Evolutionary conservation across 129 eudicot species (phyloP).

Genomic region (Tagetes erecta): DNA sequence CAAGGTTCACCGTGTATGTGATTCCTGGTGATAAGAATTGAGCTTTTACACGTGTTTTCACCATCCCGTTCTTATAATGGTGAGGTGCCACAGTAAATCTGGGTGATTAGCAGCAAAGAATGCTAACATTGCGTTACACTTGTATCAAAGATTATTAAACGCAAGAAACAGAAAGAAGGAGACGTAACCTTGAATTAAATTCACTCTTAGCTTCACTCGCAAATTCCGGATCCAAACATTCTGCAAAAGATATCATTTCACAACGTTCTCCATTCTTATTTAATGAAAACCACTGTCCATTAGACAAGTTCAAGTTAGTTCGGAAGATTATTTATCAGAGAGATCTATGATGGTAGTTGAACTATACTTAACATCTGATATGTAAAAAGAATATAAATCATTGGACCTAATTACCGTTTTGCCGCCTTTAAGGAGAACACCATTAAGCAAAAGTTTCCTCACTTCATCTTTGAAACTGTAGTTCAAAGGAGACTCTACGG

Average conservation of each 20-base stretch:
- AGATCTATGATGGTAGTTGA: background rate
- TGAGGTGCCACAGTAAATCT: background rate
- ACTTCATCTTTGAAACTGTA: background rate
- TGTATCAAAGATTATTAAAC: background rate
- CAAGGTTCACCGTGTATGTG: slow-evolving; percentile 20
- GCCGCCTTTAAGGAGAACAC: background rate
- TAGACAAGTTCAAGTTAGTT: background rate
- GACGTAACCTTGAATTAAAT: slow-evolving; percentile 11
- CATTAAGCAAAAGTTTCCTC: slow-evolving; percentile 4
- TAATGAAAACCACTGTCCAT: slow-evolving; percentile 13
- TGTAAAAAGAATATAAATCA: background rate
- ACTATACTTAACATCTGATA: background rate
- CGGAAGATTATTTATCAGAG: background rate
- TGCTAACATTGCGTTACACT: background rate
- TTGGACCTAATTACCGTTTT: slow-evolving; percentile 22
- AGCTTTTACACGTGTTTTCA: background rate
- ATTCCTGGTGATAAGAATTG: slow-evolving; percentile 1
- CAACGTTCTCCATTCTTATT: background rate
- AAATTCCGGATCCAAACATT: background rate
- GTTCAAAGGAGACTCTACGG: background rate
- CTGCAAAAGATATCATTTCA: slow-evolving; percentile 15
- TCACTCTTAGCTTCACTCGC: too few relatives aligned
- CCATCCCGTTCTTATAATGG: too few relatives aligned
- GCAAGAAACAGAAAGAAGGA: background rate
- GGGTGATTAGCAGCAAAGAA: background rate